phyloP scores from a whole-genome alignment of 2,329 filamentous ascomycete species.

The Thielaviopsis musarum region DNA sequence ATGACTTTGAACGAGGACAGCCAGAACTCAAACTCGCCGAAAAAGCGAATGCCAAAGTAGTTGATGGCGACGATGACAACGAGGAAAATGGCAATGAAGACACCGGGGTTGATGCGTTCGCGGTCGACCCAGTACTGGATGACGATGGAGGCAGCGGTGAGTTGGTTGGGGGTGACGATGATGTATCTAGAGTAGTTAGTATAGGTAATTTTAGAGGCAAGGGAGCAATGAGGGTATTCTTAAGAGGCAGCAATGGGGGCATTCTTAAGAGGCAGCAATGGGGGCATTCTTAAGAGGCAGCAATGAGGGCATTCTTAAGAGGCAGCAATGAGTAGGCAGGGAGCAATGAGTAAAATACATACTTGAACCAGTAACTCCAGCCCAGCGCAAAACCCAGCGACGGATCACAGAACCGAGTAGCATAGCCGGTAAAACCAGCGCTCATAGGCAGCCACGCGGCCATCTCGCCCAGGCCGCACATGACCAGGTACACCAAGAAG shows the following conservation, averaged over 20 bases:
- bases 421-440: conserved; percentile 69
- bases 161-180: conserved; percentile 69
- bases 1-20: conserved; percentile 50
- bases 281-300: too few relatives aligned
- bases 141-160: conserved; percentile 64
- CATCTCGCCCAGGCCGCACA: conserved; percentile 73
- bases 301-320: too few relatives aligned
- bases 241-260: too few relatives aligned
- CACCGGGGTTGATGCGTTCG: conserved; percentile 54
- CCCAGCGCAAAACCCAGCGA: conserved; percentile 66
- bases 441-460: conserved; percentile 64
- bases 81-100: conserved; percentile 60
- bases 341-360: conserved; percentile 17
- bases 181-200: conserved; percentile 49
- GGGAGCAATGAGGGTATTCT: too few relatives aligned
- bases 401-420: conserved; percentile 62
- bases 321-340: too few relatives aligned
- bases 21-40: conserved; percentile 49
- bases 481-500: conserved; percentile 61
- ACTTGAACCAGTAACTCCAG: conserved; percentile 35
- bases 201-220: neutral
- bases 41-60: conserved; percentile 52
- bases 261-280: too few relatives aligned
- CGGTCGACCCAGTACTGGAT: conserved; percentile 59
- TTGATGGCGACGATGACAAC: conserved; percentile 48